Evolutionary conservation across 202 grass and related monocot species (phyloP), one percentile per base, ranked within the genome.

Genomic region (Bolboschoenoplectus hybrid): DNA sequence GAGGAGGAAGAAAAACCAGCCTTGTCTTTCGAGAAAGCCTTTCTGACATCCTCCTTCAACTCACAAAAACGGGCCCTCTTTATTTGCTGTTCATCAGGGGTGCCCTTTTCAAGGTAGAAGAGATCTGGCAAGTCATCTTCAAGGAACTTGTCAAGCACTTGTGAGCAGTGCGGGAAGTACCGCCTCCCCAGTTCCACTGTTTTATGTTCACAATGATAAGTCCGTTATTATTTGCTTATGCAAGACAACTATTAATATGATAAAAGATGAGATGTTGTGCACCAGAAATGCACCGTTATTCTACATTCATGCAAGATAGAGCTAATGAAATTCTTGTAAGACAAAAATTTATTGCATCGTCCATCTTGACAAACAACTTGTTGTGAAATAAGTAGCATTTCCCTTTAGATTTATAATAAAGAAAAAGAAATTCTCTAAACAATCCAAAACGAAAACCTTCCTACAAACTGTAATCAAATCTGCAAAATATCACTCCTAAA

Each of bases 81-180:
- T 7, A 92, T 82, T 67, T 90, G 84, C 39, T 94, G 97, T 83
- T 96, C 93, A 32, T 94, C 93, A 2, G 86, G 88, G 32, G 85
- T 91, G 58, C 89, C 90, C 40, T 86, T 92, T 81, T 89, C 87
- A 19, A 94, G 96, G 85, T 86, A 82, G 66, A 83, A 85, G 19
- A 74, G 43, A 44, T 96, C 90, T 0, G 81, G 87, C 70, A 90
- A 71, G 19, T 92, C 87, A 36, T 99, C 87, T 58, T 99, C 93
- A 41, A 99, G 70, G 82, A 90, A 88, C 67, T 92, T 97, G 83
- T 99, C 93, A 7, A 99, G 82, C 44, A 99, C 90, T 61, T 93
- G 88, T 0, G 97, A 99, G 85, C 97, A 99, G 70, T 94, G 91
- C 6, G 93, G 87, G 40, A 99, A 99, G 84, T 90, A 99, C 9